Evolutionary conservation across 208 protist species (phyloP).

Genomic region (Leishmania martiniquensis): DNA sequence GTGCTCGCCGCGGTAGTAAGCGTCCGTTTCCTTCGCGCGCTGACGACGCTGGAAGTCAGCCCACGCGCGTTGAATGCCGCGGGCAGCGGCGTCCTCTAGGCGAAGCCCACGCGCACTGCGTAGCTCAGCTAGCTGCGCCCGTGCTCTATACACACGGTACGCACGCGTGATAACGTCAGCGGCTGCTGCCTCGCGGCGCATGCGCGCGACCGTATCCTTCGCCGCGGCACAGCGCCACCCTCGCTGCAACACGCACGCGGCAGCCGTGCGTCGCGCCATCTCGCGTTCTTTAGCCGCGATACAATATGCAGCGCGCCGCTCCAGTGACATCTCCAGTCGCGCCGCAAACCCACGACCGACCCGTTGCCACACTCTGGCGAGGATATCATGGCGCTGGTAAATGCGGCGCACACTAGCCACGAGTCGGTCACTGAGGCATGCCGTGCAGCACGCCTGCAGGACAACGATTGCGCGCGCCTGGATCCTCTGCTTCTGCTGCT

Average conservation of each 20-base stretch:
- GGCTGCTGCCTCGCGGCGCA: conserved; percentile 54
- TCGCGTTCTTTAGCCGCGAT: conserved; percentile 39
- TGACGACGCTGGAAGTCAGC: conserved; percentile 42
- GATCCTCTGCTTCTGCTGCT: conserved; percentile 47
- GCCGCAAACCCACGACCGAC: conserved; percentile 57
- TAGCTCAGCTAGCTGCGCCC: conserved; percentile 49
- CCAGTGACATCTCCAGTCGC: conserved; percentile 40
- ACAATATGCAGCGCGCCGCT: conserved; percentile 33
- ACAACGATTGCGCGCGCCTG: conserved; percentile 42
- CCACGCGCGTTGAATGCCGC: conserved; percentile 59
- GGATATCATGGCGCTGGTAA: conserved; percentile 42
- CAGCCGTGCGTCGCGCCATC: conserved; percentile 32
- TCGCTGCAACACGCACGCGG: conserved; percentile 74
- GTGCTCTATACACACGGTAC: conserved; percentile 59
- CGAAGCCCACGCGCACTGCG: conserved; percentile 33
- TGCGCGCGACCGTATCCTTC: conserved; percentile 58
- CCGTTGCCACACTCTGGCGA: conserved; percentile 58
- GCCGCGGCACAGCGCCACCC: conserved; percentile 76
- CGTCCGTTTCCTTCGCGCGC: conserved; percentile 47
- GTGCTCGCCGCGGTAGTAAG: conserved; percentile 65
- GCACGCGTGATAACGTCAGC: conserved; percentile 49
- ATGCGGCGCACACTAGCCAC: conserved; percentile 55
- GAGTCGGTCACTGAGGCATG: conserved; percentile 44
- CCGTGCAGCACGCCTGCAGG: conserved; percentile 55
- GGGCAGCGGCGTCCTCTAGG: conserved; percentile 43